Evolutionary conservation across 768 basidiomycete genomes (phyloP).

Genomic region (Dentipellis sp.): DNA sequence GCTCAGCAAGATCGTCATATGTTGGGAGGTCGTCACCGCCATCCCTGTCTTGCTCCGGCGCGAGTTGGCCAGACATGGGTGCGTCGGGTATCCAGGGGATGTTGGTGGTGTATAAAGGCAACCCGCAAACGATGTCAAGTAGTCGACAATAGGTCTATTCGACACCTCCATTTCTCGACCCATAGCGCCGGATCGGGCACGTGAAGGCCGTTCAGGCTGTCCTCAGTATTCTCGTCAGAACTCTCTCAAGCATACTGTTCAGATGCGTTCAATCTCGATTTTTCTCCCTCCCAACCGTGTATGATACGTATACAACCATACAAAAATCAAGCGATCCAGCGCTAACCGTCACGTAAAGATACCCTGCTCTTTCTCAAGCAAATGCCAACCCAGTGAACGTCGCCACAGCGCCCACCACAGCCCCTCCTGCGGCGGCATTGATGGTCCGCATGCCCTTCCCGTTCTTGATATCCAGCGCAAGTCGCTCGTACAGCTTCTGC

Average conservation of each 20-base stretch:
- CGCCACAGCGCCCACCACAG: slow-evolving; percentile 13
- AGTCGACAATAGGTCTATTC: no score
- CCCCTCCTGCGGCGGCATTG: slow-evolving; percentile 8
- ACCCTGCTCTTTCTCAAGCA: background rate
- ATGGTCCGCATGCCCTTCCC: slow-evolving; percentile 4
- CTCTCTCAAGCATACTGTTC: no score
- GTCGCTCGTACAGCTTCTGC: slow-evolving; percentile 2
- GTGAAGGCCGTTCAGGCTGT: no score
- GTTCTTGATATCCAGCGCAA: slow-evolving; percentile 2
- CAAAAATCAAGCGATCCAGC: no score
- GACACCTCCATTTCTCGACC: no score
- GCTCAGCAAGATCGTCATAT: slow-evolving; percentile 70
- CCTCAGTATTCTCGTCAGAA: no score
- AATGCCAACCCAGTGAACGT: slow-evolving; percentile 14
- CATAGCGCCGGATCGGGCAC: no score
- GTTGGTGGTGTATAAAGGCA: background rate
- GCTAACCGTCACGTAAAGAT: background rate
- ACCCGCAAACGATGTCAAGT: no score
- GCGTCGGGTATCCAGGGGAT: background rate
- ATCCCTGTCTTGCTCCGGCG: slow-evolving; percentile 31
- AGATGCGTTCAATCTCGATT: no score
- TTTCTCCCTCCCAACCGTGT: no score
- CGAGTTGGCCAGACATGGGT: slow-evolving; percentile 8
- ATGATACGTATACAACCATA: no score
- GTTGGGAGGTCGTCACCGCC: slow-evolving; percentile 57